Evolutionary conservation across 2,329 filamentous ascomycete genomes (phyloP).

Genomic region (Torrubiellomyces zombiae): DNA sequence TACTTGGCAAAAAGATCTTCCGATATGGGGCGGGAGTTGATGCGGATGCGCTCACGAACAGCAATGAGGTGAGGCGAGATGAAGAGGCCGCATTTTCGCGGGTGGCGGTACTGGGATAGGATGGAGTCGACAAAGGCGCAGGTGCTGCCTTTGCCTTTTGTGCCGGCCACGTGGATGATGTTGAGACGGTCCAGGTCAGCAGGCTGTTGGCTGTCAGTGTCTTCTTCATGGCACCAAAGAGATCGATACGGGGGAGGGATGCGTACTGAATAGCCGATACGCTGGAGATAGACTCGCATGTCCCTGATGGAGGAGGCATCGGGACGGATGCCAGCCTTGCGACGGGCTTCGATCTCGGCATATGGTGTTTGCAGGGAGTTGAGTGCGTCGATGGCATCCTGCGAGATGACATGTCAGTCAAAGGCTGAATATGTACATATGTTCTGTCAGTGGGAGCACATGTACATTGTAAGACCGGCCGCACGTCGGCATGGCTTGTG

Average conservation of each 20-base stretch:
- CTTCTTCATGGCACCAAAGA: conserved; percentile 1
- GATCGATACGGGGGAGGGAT: background rate
- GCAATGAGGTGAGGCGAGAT: conserved; percentile 53
- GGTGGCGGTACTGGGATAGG: conserved; percentile 32
- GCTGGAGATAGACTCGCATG: conserved; percentile 61
- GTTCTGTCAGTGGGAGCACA: background rate
- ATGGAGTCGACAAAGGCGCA: conserved; percentile 52
- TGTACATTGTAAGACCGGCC: conserved; percentile 19
- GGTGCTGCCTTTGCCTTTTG: conserved; percentile 62
- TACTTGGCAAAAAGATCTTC: conserved; percentile 43
- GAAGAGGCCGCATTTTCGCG: conserved; percentile 42
- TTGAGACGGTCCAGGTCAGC: conserved; percentile 43
- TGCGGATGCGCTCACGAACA: conserved; percentile 49
- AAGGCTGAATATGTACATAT: no score
- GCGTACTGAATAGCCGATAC: conserved; percentile 55
- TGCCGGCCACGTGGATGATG: conserved; percentile 54
- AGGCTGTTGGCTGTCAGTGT: conserved; percentile 9
- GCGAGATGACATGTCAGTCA: no score
- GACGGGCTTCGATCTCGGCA: conserved; percentile 60
- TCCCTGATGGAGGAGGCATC: conserved; percentile 57
- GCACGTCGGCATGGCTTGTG: conserved; percentile 14
- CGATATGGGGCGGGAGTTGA: conserved; percentile 40
- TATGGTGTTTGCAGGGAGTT: conserved; percentile 88
- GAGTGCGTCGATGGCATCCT: conserved; percentile 75
- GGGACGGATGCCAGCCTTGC: conserved; percentile 54